These are phyloP conservation scores for Violaceomyces palustris DNA, from an alignment of 1,284 basidiomycete genomes.

Conservation along the genomic window DNA sequence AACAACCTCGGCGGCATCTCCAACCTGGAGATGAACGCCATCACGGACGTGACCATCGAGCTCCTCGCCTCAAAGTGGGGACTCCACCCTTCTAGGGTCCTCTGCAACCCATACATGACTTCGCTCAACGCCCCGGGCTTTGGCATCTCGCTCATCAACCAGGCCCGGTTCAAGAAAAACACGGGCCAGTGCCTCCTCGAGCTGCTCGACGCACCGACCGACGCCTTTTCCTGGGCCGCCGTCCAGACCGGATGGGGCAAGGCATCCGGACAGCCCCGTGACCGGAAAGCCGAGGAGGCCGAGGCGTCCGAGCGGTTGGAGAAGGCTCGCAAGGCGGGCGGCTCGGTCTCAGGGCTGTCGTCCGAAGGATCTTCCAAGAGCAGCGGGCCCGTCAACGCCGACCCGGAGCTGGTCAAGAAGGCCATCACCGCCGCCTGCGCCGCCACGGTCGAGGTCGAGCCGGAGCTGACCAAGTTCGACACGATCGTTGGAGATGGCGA, in stretches of 20 bases:
- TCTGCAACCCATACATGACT: conserved; percentile 56
- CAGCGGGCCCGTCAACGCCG: conserved; percentile 37
- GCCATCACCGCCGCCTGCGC: conserved; percentile 52
- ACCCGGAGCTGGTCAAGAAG: conserved; percentile 41
- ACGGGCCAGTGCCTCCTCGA: conserved; percentile 52
- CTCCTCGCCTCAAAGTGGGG: conserved; percentile 53
- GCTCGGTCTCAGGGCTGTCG: conserved; percentile 39
- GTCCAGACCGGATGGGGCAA: conserved; percentile 46
- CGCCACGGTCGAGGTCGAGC: conserved; percentile 54
- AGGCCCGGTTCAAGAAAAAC: conserved; percentile 53
- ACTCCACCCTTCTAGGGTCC: conserved; percentile 54
- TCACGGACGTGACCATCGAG: conserved; percentile 55
- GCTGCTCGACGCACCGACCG: conserved; percentile 56
- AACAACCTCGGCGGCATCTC: conserved; percentile 63
- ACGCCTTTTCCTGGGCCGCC: conserved; percentile 54
- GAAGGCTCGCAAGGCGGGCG: conserved; percentile 35
- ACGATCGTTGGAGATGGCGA: conserved; percentile 54
- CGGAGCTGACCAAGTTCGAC: conserved; percentile 56
- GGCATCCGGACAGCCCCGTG: conserved; percentile 36
- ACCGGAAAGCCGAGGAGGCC: conserved; percentile 42
- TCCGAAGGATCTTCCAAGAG: conserved; percentile 24
- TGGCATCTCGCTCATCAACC: conserved; percentile 56
- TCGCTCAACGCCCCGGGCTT: conserved; percentile 58
- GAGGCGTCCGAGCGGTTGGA: conserved; percentile 41
- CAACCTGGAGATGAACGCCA: conserved; percentile 59